A percentile compares a stretch with the other conserved stretches of the same genome.
Evolutionary conservation across 2,329 filamentous ascomycete species (phyloP).

Genomic region (Trichophyton simii): DNA sequence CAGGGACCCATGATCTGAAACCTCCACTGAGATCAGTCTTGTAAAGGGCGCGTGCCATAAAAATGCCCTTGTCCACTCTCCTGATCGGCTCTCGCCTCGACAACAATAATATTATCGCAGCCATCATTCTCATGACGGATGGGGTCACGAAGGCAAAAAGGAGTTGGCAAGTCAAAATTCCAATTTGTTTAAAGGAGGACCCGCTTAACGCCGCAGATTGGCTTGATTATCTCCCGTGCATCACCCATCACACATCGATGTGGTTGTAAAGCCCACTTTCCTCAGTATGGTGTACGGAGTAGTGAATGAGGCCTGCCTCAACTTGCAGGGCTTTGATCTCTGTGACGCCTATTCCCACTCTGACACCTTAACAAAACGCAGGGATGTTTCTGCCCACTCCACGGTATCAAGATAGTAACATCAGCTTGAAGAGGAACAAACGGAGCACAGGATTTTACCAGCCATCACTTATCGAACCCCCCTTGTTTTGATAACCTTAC

Average conservation of each 20-base stretch:
- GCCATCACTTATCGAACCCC: background rate
- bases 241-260: background rate
- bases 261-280: background rate
- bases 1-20: background rate
- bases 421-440: background rate
- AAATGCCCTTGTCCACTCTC: background rate
- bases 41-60: background rate
- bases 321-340: background rate
- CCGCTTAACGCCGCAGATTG: conserved; percentile 1
- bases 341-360: background rate
- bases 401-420: background rate
- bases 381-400: background rate
- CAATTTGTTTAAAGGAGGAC: background rate
- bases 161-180: background rate
- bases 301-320: background rate
- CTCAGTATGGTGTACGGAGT: background rate
- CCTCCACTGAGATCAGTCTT: conserved; percentile 3
- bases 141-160: background rate
- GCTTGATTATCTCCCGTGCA: background rate
- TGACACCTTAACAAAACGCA: background rate
- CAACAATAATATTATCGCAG: background rate
- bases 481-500: too few species aligned
- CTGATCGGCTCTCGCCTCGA: background rate
- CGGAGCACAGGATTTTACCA: background rate
- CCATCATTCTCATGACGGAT: background rate